A percentile compares a stretch with the other conserved stretches of the same genome.
These are phyloP conservation scores for Triticum aestivum DNA, from an alignment of 176 grass and related monocot species.

Conservation along the genomic window DNA sequence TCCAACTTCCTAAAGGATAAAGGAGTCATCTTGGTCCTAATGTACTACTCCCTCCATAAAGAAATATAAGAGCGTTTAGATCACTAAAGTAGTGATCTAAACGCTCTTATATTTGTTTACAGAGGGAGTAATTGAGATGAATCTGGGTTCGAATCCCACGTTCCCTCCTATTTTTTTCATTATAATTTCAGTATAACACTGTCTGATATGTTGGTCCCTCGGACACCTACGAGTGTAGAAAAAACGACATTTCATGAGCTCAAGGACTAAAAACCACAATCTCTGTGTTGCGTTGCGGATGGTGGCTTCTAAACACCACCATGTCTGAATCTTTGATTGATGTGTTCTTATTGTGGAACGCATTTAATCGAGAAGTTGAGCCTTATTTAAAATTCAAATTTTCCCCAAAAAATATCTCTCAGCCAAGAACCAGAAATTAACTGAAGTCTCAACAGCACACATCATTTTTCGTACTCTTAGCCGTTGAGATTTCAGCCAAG, in stretches of 20 bases:
- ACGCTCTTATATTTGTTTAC: too few relatives aligned
- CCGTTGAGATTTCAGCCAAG: too few relatives aligned
- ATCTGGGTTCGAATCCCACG: background rate
- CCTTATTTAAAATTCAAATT: background rate
- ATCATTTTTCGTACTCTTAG: background rate
- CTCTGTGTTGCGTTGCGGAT: background rate
- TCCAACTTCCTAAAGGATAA: background rate
- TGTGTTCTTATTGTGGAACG: background rate
- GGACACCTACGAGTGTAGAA: background rate
- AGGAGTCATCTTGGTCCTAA: background rate
- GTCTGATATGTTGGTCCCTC: background rate
- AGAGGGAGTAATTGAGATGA: background rate
- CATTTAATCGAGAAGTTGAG: background rate
- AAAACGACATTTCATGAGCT: background rate
- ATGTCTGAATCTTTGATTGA: background rate
- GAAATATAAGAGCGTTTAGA: too few relatives aligned
- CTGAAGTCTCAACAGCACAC: background rate
- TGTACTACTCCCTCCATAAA: background rate
- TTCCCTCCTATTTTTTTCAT: background rate
- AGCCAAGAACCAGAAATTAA: background rate
- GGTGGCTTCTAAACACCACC: background rate
- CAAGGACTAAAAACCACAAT: too few relatives aligned
- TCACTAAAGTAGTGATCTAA: too few relatives aligned
- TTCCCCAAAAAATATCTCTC: background rate
- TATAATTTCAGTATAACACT: background rate